Conservation (phyloP, 768 basidiomycete genomes). For the Serendipita sp. region DNA sequence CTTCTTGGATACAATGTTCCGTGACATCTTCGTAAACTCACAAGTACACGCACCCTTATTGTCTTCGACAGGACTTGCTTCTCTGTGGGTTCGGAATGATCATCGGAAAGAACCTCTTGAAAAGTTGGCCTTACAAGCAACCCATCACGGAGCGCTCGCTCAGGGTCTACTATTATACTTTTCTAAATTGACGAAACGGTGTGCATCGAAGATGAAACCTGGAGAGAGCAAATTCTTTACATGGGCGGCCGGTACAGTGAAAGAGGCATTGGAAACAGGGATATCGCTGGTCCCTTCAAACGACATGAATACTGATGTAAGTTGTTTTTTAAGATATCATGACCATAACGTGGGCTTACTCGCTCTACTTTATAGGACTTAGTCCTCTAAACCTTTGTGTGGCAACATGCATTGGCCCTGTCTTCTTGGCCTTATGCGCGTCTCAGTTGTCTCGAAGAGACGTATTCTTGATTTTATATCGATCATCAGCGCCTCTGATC, state of each 20-base stretch:
- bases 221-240: conserved; percentile 30
- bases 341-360: too few species aligned
- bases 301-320: too few species aligned
- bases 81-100: neutral
- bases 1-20: conserved; percentile 59
- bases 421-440: too few species aligned
- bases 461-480: too few species aligned
- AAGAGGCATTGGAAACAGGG: conserved; percentile 49
- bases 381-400: too few species aligned
- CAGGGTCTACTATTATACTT: conserved; percentile 59
- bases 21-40: conserved; percentile 51
- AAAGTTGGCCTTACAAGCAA: conserved; percentile 62
- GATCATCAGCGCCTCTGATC: too few species aligned
- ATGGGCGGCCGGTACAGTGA: conserved; percentile 54
- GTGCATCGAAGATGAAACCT: conserved; percentile 21
- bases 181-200: conserved; percentile 30
- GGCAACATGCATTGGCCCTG: too few species aligned
- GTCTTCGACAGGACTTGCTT: conserved; percentile 10
- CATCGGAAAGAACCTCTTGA: conserved; percentile 27
- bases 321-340: too few species aligned
- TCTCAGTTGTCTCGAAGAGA: too few species aligned
- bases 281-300: conserved; percentile 7
- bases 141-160: conserved; percentile 44
- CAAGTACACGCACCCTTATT: conserved; percentile 59
- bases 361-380: too few species aligned